Percentiles rank a stretch among this genome's conserved stretches.
These are phyloP conservation scores for Aspergillus proliferans DNA, from an alignment of 2,329 filamentous ascomycete genomes.

Conservation along the genomic window DNA sequence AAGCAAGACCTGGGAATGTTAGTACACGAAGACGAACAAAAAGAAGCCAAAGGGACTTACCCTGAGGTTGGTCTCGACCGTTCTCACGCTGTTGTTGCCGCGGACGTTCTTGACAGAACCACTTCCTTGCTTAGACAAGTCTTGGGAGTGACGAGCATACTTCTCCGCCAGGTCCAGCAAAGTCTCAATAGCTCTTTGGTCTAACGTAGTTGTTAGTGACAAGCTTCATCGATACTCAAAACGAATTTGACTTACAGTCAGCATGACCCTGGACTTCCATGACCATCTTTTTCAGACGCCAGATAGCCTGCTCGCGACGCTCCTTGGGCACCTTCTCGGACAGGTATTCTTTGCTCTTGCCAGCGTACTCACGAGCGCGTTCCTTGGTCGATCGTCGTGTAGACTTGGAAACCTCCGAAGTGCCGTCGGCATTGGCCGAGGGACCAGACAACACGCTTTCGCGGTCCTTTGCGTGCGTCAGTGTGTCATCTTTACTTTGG, in stretches of 20 bases:
- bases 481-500: background rate
- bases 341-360: slow-evolving; percentile 64
- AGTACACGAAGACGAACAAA: background rate
- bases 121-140: slow-evolving; percentile 57
- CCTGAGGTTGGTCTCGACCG: slow-evolving; percentile 66
- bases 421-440: slow-evolving; percentile 36
- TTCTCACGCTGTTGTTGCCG: background rate
- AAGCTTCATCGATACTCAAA: background rate
- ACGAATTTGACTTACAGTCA: slow-evolving; percentile 56
- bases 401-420: slow-evolving; percentile 38
- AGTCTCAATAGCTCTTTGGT: slow-evolving; percentile 84
- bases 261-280: slow-evolving; percentile 93
- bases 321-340: slow-evolving; percentile 84
- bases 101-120: slow-evolving; percentile 59
- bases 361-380: slow-evolving; percentile 31
- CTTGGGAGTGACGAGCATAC: slow-evolving; percentile 70
- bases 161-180: slow-evolving; percentile 76
- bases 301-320: slow-evolving; percentile 85
- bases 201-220: slow-evolving; percentile 27
- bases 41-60: slow-evolving; percentile 34
- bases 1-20: slow-evolving; percentile 62
- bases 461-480: slow-evolving; percentile 48
- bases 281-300: slow-evolving; percentile 95
- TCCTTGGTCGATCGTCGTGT: slow-evolving; percentile 46
- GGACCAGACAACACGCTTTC: slow-evolving; percentile 48